Evolutionary conservation across 1,139 yeast species (phyloP).

Genomic region (Taphrina flavorubra): DNA sequence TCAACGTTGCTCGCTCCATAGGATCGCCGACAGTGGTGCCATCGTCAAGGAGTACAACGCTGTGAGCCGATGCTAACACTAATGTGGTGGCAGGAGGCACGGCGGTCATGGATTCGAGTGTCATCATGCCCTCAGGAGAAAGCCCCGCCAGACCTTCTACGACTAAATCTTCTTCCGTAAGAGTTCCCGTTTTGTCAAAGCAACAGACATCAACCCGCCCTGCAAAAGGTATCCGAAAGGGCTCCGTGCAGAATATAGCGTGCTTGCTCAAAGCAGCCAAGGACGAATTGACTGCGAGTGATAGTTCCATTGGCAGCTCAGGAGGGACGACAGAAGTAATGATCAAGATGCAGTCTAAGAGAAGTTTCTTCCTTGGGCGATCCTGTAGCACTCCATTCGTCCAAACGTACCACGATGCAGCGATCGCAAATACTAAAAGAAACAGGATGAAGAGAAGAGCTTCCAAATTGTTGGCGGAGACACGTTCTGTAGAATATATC

Average conservation of each 20-base stretch:
- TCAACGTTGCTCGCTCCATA: conserved; percentile 95
- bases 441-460: conserved; percentile 90
- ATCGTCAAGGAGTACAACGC: conserved; percentile 87
- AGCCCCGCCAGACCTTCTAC: conserved; percentile 97
- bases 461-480: conserved; percentile 93
- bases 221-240: conserved; percentile 96
- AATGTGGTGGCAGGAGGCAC: conserved; percentile 71
- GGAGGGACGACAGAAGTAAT: conserved; percentile 99
- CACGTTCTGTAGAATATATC: conserved; percentile 96
- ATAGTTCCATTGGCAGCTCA: conserved; percentile 97
- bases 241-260: conserved; percentile 96
- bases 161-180: conserved; percentile 94
- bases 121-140: conserved; percentile 54
- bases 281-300: conserved; percentile 96
- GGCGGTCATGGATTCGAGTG: conserved; percentile 61
- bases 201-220: conserved; percentile 98
- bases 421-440: conserved; percentile 85
- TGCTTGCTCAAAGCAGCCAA: conserved; percentile 83
- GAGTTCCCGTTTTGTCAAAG: conserved; percentile 97
- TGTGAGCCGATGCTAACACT: conserved; percentile 94
- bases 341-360: conserved; percentile 92
- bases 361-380: conserved; percentile 88
- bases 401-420: conserved; percentile 99
- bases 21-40: conserved; percentile 98
- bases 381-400: conserved; percentile 96